A percentile compares a stretch with the other conserved stretches of the same genome.
Evolutionary conservation across 2,329 filamentous ascomycete species (phyloP).

Genomic region (Daldinia eschscholtzii): DNA sequence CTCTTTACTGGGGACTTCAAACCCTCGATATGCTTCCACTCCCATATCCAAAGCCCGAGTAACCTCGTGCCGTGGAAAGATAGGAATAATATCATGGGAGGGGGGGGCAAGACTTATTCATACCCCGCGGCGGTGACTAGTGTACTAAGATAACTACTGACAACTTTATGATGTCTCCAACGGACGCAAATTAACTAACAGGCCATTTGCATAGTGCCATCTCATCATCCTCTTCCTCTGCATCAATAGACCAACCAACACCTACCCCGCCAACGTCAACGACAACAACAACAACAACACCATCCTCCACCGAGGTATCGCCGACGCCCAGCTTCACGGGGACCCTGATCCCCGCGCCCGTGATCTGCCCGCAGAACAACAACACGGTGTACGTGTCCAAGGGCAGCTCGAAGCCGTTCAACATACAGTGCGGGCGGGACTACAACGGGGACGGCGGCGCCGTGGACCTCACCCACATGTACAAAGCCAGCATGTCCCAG

Average conservation of each 20-base stretch:
- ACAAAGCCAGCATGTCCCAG: slow-evolving; percentile 34
- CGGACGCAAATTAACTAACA: slow-evolving; percentile 13
- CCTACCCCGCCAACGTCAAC: slow-evolving; percentile 23
- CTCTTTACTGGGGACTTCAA: not conserved
- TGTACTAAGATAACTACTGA: not conserved
- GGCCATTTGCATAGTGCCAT: not conserved
- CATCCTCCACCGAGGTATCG: slow-evolving; percentile 18
- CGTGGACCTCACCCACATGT: slow-evolving; percentile 35
- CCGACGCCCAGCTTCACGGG: slow-evolving; percentile 43
- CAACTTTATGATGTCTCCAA: no score
- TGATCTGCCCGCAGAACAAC: slow-evolving; percentile 43
- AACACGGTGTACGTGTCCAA: slow-evolving; percentile 41
- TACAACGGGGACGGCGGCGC: slow-evolving; percentile 41
- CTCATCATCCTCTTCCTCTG: slow-evolving; percentile 19
- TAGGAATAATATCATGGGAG: slow-evolving; percentile 1
- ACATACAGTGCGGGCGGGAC: slow-evolving; percentile 44
- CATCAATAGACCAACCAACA: slow-evolving; percentile 1
- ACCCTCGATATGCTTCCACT: not conserved
- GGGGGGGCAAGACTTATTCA: not conserved
- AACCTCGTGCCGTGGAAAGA: not conserved
- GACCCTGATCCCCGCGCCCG: slow-evolving; percentile 24
- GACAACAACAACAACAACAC: slow-evolving; percentile 23
- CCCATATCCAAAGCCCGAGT: not conserved
- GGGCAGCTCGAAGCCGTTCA: slow-evolving; percentile 42
- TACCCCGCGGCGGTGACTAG: not conserved